Percentiles rank a stretch among this genome's conserved stretches.
Evolutionary conservation across 345 rosid genomes (phyloP).

Genomic region (Ceriops zippeliana): DNA sequence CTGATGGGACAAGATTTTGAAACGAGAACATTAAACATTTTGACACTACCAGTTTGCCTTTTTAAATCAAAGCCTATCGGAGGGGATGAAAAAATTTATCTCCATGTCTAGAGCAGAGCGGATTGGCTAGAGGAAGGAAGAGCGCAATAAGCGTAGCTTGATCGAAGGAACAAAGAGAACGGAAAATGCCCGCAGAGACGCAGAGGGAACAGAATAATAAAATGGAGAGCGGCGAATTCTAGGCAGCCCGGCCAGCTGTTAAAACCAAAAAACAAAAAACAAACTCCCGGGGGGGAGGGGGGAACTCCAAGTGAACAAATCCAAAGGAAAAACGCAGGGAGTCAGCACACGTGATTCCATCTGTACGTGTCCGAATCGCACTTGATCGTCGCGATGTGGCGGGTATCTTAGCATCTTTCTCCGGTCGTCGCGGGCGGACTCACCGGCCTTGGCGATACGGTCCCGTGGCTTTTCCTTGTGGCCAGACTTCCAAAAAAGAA

Average conservation of each 20-base stretch:
- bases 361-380: conserved; percentile 38
- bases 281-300: no score
- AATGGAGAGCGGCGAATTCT: conserved; percentile 81
- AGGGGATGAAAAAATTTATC: neutral
- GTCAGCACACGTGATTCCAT: neutral
- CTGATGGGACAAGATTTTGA: no score
- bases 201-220: conserved; percentile 42
- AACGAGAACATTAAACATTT: no score
- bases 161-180: conserved; percentile 32
- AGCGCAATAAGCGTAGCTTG: conserved; percentile 28
- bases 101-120: conserved; percentile 9
- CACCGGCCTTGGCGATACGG: conserved; percentile 5
- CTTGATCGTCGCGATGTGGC: conserved; percentile 40
- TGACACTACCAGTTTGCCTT: no score
- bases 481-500: no score
- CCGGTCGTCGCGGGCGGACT: conserved; percentile 19
- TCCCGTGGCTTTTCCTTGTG: no score
- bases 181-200: conserved; percentile 57
- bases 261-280: no score
- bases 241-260: conserved; percentile 59
- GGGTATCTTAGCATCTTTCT: conserved; percentile 13
- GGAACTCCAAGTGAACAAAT: no score
- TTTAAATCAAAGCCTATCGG: no score
- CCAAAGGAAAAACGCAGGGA: neutral
- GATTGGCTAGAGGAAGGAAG: neutral